phyloP scores from a whole-genome alignment of 1,284 basidiomycete species.

The Caloboletus firmus region DNA sequence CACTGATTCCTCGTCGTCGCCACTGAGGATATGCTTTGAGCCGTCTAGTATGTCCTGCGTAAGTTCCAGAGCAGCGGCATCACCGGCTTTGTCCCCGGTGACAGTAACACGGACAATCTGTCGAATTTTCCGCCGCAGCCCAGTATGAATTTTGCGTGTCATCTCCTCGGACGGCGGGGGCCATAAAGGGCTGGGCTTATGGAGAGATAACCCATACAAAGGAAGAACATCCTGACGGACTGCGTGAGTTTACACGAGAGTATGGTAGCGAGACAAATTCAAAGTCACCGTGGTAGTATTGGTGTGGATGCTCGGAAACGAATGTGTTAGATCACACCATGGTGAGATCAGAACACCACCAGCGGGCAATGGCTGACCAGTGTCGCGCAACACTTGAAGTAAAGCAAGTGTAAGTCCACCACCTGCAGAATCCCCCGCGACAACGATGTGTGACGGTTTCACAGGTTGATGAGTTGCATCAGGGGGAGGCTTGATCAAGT shows the following conservation, averaged over 20 bases:
- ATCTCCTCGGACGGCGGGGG: slow-evolving; percentile 83
- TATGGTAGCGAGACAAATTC: neutral
- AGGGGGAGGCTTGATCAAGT: slow-evolving; percentile 63
- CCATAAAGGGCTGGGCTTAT: slow-evolving; percentile 90
- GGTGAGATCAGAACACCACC: slow-evolving; percentile 86
- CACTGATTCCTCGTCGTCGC: slow-evolving; percentile 12
- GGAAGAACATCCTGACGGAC: slow-evolving; percentile 69
- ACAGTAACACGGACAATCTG: slow-evolving; percentile 49
- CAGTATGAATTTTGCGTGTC: slow-evolving; percentile 60
- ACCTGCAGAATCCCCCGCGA: slow-evolving; percentile 93
- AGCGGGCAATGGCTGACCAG: slow-evolving; percentile 79
- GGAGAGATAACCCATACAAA: slow-evolving; percentile 61
- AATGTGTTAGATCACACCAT: slow-evolving; percentile 94
- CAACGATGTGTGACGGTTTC: slow-evolving; percentile 78
- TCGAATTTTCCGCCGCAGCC: slow-evolving; percentile 62
- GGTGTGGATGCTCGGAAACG: slow-evolving; percentile 83
- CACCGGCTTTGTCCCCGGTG: slow-evolving; percentile 5
- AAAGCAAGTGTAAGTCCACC: slow-evolving; percentile 86
- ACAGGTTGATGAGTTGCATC: slow-evolving; percentile 74
- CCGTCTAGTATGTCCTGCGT: slow-evolving; percentile 23
- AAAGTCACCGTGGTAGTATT: slow-evolving; percentile 78
- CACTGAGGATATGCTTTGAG: slow-evolving; percentile 22
- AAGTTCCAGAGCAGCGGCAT: slow-evolving; percentile 8
- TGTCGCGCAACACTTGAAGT: slow-evolving; percentile 90
- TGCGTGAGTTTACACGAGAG: neutral